Percentiles rank a stretch among this genome's conserved stretches.
phyloP scores from a whole-genome alignment of 2,329 filamentous ascomycete genomes.

The Fusarium sp. region DNA sequence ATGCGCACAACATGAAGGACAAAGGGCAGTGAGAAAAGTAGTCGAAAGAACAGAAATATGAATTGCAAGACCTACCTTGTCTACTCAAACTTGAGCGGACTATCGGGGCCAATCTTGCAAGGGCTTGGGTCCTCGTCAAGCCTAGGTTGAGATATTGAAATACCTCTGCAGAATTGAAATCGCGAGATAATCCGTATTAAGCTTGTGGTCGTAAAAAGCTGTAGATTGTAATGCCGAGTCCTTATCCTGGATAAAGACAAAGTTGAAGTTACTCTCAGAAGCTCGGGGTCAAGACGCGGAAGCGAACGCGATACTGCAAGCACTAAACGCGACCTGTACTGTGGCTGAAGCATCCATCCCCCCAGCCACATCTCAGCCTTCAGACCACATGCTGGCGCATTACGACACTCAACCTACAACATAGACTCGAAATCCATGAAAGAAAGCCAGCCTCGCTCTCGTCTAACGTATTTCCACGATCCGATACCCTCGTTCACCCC shows the following conservation, averaged over 20 bases:
- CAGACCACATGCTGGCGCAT: constrained; percentile 26
- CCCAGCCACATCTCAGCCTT: constrained; percentile 37
- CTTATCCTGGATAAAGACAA: not conserved
- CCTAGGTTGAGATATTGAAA: not conserved
- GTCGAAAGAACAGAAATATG: not conserved
- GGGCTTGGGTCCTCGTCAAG: not conserved
- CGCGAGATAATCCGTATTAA: not conserved
- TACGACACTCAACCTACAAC: constrained; percentile 25
- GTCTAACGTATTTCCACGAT: not conserved
- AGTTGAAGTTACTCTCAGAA: constrained; percentile 1
- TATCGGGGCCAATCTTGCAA: not conserved
- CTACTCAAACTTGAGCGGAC: not conserved
- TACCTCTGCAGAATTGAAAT: not conserved
- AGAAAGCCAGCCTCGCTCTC: not conserved
- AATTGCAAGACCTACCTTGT: constrained; percentile 19
- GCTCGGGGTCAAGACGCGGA: constrained; percentile 5
- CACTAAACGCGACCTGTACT: constrained; percentile 43
- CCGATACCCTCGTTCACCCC: not conserved
- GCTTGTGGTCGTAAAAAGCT: not conserved
- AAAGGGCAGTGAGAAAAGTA: not conserved
- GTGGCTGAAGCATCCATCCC: constrained; percentile 27
- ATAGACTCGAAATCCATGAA: not conserved
- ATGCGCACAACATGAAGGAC: not conserved
- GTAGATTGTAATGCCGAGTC: not conserved
- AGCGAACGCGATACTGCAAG: constrained; percentile 38